A percentile compares a stretch with the other conserved stretches of the same genome.
Conservation (phyloP, 164 flowering plant genomes). For the Liriodendron chinense region DNA sequence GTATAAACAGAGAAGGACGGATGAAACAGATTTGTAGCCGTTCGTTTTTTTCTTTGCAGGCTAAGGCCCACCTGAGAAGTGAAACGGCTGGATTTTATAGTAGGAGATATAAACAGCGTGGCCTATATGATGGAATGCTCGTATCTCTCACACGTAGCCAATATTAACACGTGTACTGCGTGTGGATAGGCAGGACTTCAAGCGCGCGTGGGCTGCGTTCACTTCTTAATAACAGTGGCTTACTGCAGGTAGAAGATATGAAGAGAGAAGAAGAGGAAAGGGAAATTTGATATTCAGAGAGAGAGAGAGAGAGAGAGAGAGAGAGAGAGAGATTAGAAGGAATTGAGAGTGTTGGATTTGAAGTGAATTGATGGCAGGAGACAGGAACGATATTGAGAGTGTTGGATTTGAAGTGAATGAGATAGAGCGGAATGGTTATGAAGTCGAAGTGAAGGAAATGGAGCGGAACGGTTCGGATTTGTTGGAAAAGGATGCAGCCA, state of each 20-base stretch:
- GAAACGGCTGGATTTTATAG: too few species aligned
- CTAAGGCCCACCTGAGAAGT: too few species aligned
- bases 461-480: constrained; percentile 9
- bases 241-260: background rate
- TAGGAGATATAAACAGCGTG: too few species aligned
- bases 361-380: constrained; percentile 21
- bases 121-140: too few species aligned
- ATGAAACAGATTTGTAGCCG: too few species aligned
- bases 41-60: too few species aligned
- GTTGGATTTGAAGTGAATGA: constrained; percentile 22
- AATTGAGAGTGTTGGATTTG: constrained; percentile 30
- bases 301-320: background rate
- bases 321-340: background rate
- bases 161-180: too few species aligned
- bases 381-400: constrained; percentile 31
- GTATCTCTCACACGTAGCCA: too few species aligned
- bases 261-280: too few species aligned
- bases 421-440: constrained; percentile 19
- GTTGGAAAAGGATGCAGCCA: constrained; percentile 13
- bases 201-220: too few species aligned
- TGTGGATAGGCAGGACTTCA: too few species aligned
- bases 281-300: background rate
- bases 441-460: background rate
- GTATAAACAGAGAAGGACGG: too few species aligned
- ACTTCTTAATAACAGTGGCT: background rate